These are phyloP conservation scores for Arachis stenosperma DNA, from an alignment of 306 rosid genomes.

Conservation along the genomic window DNA sequence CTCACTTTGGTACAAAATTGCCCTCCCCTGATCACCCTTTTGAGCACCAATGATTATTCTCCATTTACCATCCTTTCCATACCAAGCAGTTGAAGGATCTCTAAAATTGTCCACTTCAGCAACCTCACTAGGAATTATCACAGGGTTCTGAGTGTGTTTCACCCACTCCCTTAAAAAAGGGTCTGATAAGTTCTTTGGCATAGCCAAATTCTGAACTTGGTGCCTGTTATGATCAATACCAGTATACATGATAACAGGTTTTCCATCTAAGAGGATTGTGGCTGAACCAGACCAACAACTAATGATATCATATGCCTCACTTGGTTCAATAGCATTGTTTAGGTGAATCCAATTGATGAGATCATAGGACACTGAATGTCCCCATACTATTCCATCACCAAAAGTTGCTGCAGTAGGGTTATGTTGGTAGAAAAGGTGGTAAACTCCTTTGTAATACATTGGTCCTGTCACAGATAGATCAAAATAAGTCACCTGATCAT, in stretches of 20 bases:
- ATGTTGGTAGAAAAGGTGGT: constrained; percentile 54
- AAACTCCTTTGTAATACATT: constrained; percentile 51
- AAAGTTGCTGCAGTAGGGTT: constrained; percentile 51
- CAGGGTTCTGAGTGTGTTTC: constrained; percentile 47
- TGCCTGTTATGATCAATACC: constrained; percentile 37
- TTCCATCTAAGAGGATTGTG: constrained; percentile 43
- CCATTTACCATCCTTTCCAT: constrained; percentile 48
- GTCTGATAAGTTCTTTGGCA: constrained; percentile 52
- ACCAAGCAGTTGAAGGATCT: constrained; percentile 67
- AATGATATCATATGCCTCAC: constrained; percentile 46
- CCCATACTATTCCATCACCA: constrained; percentile 53
- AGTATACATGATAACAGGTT: constrained; percentile 51
- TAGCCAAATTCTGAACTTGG: constrained; percentile 53
- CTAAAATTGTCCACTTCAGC: constrained; percentile 49
- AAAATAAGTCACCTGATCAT: neutral
- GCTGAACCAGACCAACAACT: constrained; percentile 65
- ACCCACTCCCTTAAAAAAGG: constrained; percentile 52
- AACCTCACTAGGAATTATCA: constrained; percentile 43
- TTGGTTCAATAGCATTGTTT: constrained; percentile 46
- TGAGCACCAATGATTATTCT: constrained; percentile 47
- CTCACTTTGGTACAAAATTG: constrained; percentile 42
- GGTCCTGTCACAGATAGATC: constrained; percentile 45
- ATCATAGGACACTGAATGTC: constrained; percentile 52
- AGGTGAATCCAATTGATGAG: constrained; percentile 56
- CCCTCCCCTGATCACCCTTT: constrained; percentile 47